These are phyloP conservation scores for Xerocomellus amylosporus DNA, from an alignment of 768 basidiomycete species.

Conservation along the genomic window DNA sequence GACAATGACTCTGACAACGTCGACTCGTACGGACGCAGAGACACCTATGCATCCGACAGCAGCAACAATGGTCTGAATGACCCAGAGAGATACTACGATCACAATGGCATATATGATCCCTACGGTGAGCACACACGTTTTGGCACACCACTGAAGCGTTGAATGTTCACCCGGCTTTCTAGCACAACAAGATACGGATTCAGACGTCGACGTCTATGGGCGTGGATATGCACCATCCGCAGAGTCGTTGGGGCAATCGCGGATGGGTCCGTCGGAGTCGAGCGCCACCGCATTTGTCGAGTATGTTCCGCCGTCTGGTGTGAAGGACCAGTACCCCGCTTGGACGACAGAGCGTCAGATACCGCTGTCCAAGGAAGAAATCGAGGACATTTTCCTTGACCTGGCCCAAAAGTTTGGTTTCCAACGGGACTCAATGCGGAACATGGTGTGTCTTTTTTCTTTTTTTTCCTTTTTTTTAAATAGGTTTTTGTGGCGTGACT, in stretches of 20 bases:
- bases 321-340: constrained; percentile 86
- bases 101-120: constrained; percentile 56
- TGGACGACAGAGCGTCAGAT: constrained; percentile 92
- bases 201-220: constrained; percentile 72
- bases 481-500: constrained; percentile 3
- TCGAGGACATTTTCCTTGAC: constrained; percentile 97
- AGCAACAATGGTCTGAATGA: constrained; percentile 53
- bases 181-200: constrained; percentile 84
- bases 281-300: constrained; percentile 72
- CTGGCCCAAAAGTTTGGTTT: constrained; percentile 99
- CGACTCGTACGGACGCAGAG: constrained; percentile 59
- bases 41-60: constrained; percentile 68
- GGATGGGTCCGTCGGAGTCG: constrained; percentile 61
- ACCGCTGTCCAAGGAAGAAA: constrained; percentile 98
- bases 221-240: constrained; percentile 67
- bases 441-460: constrained; percentile 63
- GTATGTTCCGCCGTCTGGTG: constrained; percentile 50
- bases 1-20: constrained; percentile 75
- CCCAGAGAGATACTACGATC: constrained; percentile 58
- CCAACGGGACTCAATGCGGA: constrained; percentile 91
- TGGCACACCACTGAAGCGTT: constrained; percentile 9
- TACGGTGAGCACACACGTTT: constrained; percentile 46
- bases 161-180: constrained; percentile 5
- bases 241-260: constrained; percentile 67
- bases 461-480: constrained; percentile 12